Evolutionary conservation across 2,329 filamentous ascomycete species (phyloP).

Genomic region (Trichoderma oligosporum): DNA sequence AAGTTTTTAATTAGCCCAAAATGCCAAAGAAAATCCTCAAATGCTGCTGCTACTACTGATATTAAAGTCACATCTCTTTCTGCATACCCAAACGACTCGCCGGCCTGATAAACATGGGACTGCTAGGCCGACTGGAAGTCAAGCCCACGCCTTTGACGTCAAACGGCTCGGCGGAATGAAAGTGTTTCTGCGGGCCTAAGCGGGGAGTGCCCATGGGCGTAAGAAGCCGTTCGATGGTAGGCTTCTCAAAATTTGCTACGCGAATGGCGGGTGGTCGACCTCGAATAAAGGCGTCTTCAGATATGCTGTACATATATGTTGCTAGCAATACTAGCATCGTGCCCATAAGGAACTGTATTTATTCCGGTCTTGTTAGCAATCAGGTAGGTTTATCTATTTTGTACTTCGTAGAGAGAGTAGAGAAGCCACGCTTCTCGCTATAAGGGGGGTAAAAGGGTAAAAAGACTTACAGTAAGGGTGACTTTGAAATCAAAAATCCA

Average conservation of each 20-base stretch:
- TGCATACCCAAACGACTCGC: slow-evolving; percentile 38
- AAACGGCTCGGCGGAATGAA: slow-evolving; percentile 39
- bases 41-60: no score
- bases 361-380: background rate
- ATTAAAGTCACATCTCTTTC: slow-evolving; percentile 3
- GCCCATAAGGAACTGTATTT: slow-evolving; percentile 72
- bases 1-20: background rate
- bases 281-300: slow-evolving; percentile 47
- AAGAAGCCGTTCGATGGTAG: slow-evolving; percentile 50
- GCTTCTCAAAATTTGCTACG: slow-evolving; percentile 75
- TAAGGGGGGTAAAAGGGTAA: background rate
- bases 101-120: slow-evolving; percentile 41
- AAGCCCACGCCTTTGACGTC: slow-evolving; percentile 38
- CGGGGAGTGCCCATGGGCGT: slow-evolving; percentile 37
- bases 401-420: no score
- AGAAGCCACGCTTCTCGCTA: no score
- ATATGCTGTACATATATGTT: slow-evolving; percentile 78
- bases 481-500: slow-evolving; percentile 79
- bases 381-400: no score
- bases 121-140: slow-evolving; percentile 46
- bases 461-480: slow-evolving; percentile 60
- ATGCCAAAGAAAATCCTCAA: background rate
- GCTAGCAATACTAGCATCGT: slow-evolving; percentile 74
- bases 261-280: slow-evolving; percentile 60
- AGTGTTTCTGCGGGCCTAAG: slow-evolving; percentile 31